Evolutionary conservation across 306 rosid genomes (phyloP), one percentile per base, ranked within the genome.

Genomic region (Arachis stenosperma): DNA sequence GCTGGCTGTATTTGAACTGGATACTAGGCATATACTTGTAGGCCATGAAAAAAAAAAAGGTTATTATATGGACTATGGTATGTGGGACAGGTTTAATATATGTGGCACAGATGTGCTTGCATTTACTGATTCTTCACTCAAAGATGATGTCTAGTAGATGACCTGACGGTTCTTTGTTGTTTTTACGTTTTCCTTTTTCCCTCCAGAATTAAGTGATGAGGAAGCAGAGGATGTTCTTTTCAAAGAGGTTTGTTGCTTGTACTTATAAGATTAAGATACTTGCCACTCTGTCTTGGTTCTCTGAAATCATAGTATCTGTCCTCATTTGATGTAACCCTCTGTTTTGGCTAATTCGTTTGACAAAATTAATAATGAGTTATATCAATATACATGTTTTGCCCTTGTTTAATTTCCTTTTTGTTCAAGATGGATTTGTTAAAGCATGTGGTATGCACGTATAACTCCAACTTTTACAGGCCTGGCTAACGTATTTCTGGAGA

Each of bases 401-500:
- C 43, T 44, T 15, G 54, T 46, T 50, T 41, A 41, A 62, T 41
- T 42, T 9, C 22, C 33, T 37, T 71, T 46, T 17, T 33, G 27
- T 57, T n/a, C 46, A 22, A 71, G 62, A 8, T 36, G 43, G 41
- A 52, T 15, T 37, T 61, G 14, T 30, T 47, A 7, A 12, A 17
- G 37, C 37, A 33, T 33, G 37, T 33, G 37, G 12, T 22, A 48
- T n/a, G 22, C 62, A 2, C 12, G 8, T 46, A 9, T 61, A 37
- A 68, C 17, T 40, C 57, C 11, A 43, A 68, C 15, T 27, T 79
- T 55, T 60, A 53, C 82, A 90, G 97, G 90, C 97, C 37, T 90
- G 97, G 97, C 85, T 90, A 30, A 79, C 88, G 42, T 90, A 90
- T 82, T 85, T 90, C 63, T 90, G 97, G 97, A 85, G 93, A 81